A percentile compares a stretch with the other conserved stretches of the same genome.
phyloP scores from a whole-genome alignment of 768 basidiomycete genomes.

The Trametes elegans region DNA sequence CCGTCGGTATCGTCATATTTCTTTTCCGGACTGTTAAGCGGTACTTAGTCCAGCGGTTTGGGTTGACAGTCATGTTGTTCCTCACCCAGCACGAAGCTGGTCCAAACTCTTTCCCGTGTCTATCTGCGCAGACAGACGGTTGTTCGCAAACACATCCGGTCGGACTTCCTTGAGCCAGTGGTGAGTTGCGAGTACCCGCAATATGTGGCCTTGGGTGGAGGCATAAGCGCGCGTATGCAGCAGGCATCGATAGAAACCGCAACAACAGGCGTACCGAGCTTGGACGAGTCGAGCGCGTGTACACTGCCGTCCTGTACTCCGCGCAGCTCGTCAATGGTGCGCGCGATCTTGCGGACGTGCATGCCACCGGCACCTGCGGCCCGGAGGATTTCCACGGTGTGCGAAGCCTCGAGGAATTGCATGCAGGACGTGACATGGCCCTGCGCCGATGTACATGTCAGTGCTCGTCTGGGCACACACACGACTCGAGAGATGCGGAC shows the following conservation, averaged over 20 bases:
- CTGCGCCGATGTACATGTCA: neutral
- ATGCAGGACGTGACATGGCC: slow-evolving; percentile 4
- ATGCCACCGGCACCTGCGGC: slow-evolving; percentile 1
- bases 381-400: slow-evolving; percentile 9
- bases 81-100: slow-evolving; percentile 32
- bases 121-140: slow-evolving; percentile 62
- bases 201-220: slow-evolving; percentile 51
- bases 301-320: neutral
- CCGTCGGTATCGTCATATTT: slow-evolving; percentile 68
- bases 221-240: neutral
- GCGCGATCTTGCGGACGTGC: slow-evolving; percentile 2
- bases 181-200: slow-evolving; percentile 75
- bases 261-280: slow-evolving; percentile 44
- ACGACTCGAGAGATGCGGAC: slow-evolving; percentile 45
- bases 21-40: too few relatives aligned
- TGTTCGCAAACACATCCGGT: slow-evolving; percentile 70
- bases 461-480: neutral
- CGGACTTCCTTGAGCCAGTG: slow-evolving; percentile 66
- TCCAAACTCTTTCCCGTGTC: slow-evolving; percentile 64
- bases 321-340: slow-evolving; percentile 2
- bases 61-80: slow-evolving; percentile 28
- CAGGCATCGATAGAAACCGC: neutral
- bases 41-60: too few relatives aligned
- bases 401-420: slow-evolving; percentile 2
- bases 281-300: slow-evolving; percentile 30